Base-by-base conservation (phyloP, 805 yeast species). In the Lipomyces kockii region DNA sequence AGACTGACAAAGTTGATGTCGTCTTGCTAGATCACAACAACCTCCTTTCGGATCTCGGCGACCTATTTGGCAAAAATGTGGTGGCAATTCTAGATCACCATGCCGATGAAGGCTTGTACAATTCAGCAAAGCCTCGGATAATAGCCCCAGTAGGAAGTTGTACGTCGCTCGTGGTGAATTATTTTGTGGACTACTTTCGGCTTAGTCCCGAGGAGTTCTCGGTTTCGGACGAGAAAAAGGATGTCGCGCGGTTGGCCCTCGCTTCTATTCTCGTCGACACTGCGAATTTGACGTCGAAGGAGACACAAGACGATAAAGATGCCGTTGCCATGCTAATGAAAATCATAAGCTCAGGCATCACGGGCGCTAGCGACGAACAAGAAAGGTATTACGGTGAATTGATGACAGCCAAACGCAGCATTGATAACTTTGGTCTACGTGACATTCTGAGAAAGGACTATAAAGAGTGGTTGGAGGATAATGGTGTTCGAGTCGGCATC, bases 61-160 rank as follows among this genome's bases (percentile, higher is more conserved):
- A 66, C 74, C 8, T 76, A 76, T 57, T 73, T 80, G 12, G 74
- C 66, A 76, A 89, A 90, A 4, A 51, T 76, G 79, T 64, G 75
- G 32, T 69, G 76, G 88, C 87, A 0, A 86, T 95, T 6, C 85
- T 95, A 32, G 99, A 94, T 76, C 99, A 94, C 76, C 99, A 94
- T 76, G 89, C 83, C 20, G 97, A 93, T 73, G 89, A 88, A 69
- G 79, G 79, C 0, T 77, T 78, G 8, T 86, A 81, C 71, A 49
- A 71, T 20, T 80, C 85, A 56, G 68, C 70, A 2, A 74, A 76
- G 0, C 97, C 97, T 0, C 78, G 95, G 63, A 78, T 89, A 1
- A 81, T 93, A 57, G 77, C 80, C 56, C 78, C 82, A 2, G 79
- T 85, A 58, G 98, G 98, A 0, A 90, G 97, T 67, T 92, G 97